These are phyloP conservation scores for Closterium sp. DNA, from an alignment of 139 green algal genomes.

Conservation along the genomic window DNA sequence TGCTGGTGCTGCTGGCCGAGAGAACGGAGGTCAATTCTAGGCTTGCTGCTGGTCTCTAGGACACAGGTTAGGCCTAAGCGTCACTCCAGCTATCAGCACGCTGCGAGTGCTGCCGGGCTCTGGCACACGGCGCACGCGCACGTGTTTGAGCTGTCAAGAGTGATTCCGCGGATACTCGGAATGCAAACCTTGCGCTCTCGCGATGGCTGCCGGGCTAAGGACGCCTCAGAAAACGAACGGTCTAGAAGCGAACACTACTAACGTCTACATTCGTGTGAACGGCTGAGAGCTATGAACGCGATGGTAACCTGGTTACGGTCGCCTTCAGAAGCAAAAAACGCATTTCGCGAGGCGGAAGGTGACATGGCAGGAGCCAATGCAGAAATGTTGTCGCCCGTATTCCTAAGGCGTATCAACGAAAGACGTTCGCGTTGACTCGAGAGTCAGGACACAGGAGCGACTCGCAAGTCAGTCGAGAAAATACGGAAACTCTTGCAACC, in stretches of 20 bases:
- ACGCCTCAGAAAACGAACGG: background rate
- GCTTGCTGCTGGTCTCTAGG: background rate
- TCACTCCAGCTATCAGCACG: too few relatives aligned
- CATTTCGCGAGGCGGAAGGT: too few relatives aligned
- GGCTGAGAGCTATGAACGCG: background rate
- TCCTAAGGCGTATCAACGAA: too few relatives aligned
- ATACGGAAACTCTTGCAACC: background rate
- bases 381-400: too few relatives aligned
- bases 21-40: background rate
- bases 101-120: background rate
- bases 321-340: background rate
- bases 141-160: background rate
- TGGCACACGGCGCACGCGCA: background rate
- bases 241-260: background rate
- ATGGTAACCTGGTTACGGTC: background rate
- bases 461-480: background rate
- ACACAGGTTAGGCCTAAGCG: too few relatives aligned
- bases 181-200: too few relatives aligned
- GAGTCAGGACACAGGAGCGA: too few relatives aligned
- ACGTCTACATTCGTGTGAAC: background rate
- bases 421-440: too few relatives aligned
- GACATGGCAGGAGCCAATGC: background rate
- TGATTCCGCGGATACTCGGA: background rate
- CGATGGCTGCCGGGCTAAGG: background rate
- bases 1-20: background rate